Evolutionary conservation across 1,284 basidiomycete species (phyloP).

Genomic region (Xerocomus amazonicus): DNA sequence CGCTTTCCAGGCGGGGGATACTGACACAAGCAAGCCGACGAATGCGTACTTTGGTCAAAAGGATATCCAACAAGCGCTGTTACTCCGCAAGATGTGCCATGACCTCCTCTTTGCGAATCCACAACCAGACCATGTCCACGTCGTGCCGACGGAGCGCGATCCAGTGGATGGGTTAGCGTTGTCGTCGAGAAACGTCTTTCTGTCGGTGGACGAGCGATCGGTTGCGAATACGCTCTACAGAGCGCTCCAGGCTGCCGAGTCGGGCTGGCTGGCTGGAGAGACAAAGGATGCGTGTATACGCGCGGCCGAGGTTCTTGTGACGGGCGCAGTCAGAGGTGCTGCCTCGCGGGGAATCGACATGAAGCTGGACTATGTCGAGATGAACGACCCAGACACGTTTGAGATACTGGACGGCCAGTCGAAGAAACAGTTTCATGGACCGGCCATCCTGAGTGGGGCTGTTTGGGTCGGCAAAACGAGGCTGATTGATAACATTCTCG

Average conservation of each 20-base stretch:
- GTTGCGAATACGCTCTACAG: constrained; percentile 72
- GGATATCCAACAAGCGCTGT: constrained; percentile 93
- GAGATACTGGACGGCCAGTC: constrained; percentile 46
- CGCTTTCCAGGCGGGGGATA: background rate
- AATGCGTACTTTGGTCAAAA: constrained; percentile 97
- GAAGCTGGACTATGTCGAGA: constrained; percentile 80
- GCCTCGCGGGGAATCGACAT: constrained; percentile 50
- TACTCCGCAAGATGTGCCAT: constrained; percentile 79
- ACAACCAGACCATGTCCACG: constrained; percentile 63
- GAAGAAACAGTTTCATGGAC: constrained; percentile 22
- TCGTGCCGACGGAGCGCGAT: constrained; percentile 81
- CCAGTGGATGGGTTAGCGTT: constrained; percentile 70
- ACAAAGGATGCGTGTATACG: constrained; percentile 54
- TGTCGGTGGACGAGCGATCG: constrained; percentile 60
- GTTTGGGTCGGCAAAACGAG: constrained; percentile 85
- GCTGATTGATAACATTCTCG: constrained; percentile 84
- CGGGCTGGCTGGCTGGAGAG: constrained; percentile 50
- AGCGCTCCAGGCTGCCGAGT: constrained; percentile 60
- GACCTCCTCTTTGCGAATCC: constrained; percentile 85
- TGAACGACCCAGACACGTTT: constrained; percentile 83
- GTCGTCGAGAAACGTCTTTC: constrained; percentile 89
- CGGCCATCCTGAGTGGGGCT: constrained; percentile 85
- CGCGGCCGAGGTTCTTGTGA: constrained; percentile 42
- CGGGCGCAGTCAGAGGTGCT: constrained; percentile 32
- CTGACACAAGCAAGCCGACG: constrained; percentile 60